Conservation (phyloP, 257 asterid genomes). For the Vinca minor region DNA sequence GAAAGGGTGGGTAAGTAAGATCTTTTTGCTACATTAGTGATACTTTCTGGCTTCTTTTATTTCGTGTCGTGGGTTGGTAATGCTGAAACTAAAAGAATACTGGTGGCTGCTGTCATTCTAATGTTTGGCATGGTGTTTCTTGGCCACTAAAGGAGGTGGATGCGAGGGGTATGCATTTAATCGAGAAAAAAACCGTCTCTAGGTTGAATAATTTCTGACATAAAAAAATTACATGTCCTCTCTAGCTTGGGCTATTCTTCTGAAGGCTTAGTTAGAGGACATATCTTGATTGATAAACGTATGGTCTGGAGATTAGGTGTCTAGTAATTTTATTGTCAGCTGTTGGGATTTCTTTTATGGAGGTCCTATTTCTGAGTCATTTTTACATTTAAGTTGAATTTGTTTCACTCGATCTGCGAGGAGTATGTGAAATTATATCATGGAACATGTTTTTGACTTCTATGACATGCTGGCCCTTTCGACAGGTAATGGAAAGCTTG, state of each 20-base stretch:
- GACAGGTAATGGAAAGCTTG: slow-evolving; percentile 90
- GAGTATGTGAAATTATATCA: not conserved
- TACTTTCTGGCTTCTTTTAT: too few species aligned
- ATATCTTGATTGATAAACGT: not conserved
- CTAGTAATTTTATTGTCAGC: not conserved
- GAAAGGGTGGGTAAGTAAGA: not conserved
- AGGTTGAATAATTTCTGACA: not conserved
- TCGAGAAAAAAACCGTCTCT: not conserved
- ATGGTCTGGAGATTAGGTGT: not conserved
- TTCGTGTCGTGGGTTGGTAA: too few species aligned
- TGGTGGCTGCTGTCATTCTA: not conserved
- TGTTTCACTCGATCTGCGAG: not conserved
- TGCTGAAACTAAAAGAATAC: not conserved
- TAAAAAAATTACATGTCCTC: not conserved
- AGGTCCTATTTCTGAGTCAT: not conserved
- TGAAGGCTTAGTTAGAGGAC: not conserved
- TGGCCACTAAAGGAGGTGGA: not conserved
- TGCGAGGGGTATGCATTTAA: not conserved
- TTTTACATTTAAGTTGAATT: not conserved
- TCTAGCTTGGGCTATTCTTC: not conserved
- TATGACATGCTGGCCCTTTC: slow-evolving; percentile 8
- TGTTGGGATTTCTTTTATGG: too few species aligned
- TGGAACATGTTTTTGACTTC: not conserved
- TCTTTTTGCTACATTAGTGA: not conserved
- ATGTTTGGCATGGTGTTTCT: not conserved